Percentiles rank a stretch among this genome's conserved stretches.
These are phyloP conservation scores for Plenodomus lindquistii DNA, from an alignment of 2,329 filamentous ascomycete species.

Conservation along the genomic window DNA sequence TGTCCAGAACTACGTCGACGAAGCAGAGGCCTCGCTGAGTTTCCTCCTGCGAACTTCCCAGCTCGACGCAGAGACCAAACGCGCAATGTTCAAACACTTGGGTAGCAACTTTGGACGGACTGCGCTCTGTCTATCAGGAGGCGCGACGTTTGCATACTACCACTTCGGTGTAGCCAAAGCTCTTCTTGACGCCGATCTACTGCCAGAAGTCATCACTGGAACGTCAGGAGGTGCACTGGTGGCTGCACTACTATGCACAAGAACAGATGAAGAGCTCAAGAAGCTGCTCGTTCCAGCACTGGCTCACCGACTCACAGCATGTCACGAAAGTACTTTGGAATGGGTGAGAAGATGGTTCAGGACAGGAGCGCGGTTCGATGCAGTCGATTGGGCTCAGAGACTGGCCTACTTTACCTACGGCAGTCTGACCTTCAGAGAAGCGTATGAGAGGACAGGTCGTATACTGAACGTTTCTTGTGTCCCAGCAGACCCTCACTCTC, in stretches of 20 bases:
- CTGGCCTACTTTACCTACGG: slow-evolving; percentile 90
- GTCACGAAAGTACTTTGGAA: slow-evolving; percentile 72
- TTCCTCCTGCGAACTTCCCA: slow-evolving; percentile 71
- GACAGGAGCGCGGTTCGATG: slow-evolving; percentile 93
- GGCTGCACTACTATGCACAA: slow-evolving; percentile 82
- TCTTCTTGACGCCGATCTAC: slow-evolving; percentile 78
- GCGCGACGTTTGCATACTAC: slow-evolving; percentile 94
- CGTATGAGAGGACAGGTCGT: slow-evolving; percentile 88
- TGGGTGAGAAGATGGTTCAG: slow-evolving; percentile 88
- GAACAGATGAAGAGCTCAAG: slow-evolving; percentile 90
- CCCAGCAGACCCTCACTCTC: slow-evolving; percentile 92
- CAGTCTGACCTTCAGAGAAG: slow-evolving; percentile 91
- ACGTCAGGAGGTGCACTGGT: slow-evolving; percentile 93
- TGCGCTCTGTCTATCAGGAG: slow-evolving; percentile 88
- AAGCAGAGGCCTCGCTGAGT: slow-evolving; percentile 70
- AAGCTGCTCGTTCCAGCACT: slow-evolving; percentile 82
- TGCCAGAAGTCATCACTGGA: slow-evolving; percentile 94
- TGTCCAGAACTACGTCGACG: slow-evolving; percentile 87
- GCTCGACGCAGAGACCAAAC: slow-evolving; percentile 73
- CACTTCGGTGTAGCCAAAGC: slow-evolving; percentile 93
- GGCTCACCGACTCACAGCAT: slow-evolving; percentile 82
- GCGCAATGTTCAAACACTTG: slow-evolving; percentile 81
- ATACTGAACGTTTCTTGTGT: slow-evolving; percentile 97
- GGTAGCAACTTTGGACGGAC: slow-evolving; percentile 91
- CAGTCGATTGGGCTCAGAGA: slow-evolving; percentile 83